These are phyloP conservation scores for Saccharomycopsis sp. DNA, from an alignment of 805 yeast genomes.

Conservation along the genomic window DNA sequence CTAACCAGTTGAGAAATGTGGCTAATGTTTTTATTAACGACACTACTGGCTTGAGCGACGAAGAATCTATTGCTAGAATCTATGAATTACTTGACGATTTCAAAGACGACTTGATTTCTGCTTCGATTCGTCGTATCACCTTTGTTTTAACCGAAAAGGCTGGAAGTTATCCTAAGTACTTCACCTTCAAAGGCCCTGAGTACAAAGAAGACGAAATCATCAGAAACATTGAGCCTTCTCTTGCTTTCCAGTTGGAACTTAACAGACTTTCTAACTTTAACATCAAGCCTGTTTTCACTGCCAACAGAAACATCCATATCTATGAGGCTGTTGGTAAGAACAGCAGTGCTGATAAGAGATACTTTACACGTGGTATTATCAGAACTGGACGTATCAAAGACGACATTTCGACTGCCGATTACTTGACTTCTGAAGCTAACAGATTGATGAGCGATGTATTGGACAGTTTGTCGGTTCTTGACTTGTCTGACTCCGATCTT, in stretches of 20 bases:
- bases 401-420: conserved; percentile 88
- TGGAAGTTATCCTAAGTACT: conserved; percentile 91
- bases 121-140: conserved; percentile 86
- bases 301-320: conserved; percentile 95
- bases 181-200: conserved; percentile 86
- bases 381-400: conserved; percentile 93
- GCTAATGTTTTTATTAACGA: conserved; percentile 72
- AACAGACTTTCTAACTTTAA: conserved; percentile 91
- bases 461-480: conserved; percentile 91
- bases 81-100: conserved; percentile 58
- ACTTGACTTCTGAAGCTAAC: conserved; percentile 92
- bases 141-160: conserved; percentile 78
- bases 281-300: conserved; percentile 91
- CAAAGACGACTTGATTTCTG: conserved; percentile 60
- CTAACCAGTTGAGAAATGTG: too few species aligned
- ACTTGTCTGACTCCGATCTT: conserved; percentile 90
- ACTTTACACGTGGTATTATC: conserved; percentile 93
- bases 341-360: conserved; percentile 88
- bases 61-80: conserved; percentile 61
- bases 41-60: conserved; percentile 67
- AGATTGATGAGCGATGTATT: conserved; percentile 92
- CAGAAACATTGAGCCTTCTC: conserved; percentile 97
- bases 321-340: conserved; percentile 95
- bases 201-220: conserved; percentile 85
- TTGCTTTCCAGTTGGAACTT: conserved; percentile 94